Conservation (phyloP, 257 asterid genomes). For the Echium plantagineum region DNA sequence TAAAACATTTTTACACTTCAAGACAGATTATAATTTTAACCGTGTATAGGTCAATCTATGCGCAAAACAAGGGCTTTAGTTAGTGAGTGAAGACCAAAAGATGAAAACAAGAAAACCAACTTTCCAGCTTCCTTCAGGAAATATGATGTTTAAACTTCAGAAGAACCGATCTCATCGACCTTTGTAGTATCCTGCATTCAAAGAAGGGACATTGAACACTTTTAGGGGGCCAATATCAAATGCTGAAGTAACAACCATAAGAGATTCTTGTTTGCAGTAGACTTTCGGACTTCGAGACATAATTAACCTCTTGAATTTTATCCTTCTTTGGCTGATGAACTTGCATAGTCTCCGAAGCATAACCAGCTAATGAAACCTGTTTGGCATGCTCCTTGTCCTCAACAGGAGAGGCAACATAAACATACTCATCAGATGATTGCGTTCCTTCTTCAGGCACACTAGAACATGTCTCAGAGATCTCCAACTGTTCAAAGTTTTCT, state of each 20-base stretch:
- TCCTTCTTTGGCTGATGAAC: constrained; percentile 27
- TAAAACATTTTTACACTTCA: constrained; percentile 24
- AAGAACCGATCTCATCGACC: constrained; percentile 25
- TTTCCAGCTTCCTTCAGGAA: constrained; percentile 1
- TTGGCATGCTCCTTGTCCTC: constrained; percentile 36
- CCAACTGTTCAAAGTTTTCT: constrained; percentile 44
- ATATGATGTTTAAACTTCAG: constrained; percentile 26
- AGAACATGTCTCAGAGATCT: constrained; percentile 43
- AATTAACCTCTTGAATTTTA: constrained; percentile 20
- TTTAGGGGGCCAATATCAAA: too few species aligned
- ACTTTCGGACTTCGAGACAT: constrained; percentile 29
- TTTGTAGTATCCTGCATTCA: constrained; percentile 27
- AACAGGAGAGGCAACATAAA: constrained; percentile 41
- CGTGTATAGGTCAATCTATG: too few species aligned
- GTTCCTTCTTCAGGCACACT: constrained; percentile 47
- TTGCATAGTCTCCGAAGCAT: constrained; percentile 22
- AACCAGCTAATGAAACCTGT: constrained; percentile 25
- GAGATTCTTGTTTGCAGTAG: constrained; percentile 25
- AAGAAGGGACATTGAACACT: neutral
- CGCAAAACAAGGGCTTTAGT: constrained; percentile 26
- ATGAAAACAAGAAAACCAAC: neutral
- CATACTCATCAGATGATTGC: constrained; percentile 54
- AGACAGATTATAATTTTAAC: constrained; percentile 18
- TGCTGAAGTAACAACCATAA: too few species aligned
- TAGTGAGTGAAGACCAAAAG: constrained; percentile 21